Conservation (phyloP, 2,329 filamentous ascomycete species). For the Xylariaceae sp. region DNA sequence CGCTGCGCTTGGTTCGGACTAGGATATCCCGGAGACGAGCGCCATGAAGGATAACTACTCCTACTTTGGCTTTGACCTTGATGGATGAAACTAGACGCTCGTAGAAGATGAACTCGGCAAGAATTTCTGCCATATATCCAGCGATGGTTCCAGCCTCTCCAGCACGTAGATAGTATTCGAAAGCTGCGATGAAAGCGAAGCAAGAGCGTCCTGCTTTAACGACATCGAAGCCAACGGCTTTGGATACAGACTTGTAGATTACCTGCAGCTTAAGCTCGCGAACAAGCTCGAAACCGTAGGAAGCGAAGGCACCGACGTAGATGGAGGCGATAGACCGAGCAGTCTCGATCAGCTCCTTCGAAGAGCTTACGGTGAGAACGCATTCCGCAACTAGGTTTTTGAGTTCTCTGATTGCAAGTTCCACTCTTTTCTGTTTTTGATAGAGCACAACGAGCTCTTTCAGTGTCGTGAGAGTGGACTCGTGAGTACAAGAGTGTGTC, state of each 20-base stretch:
- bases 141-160: constrained; percentile 7
- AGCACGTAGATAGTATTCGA: constrained; percentile 11
- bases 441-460: constrained; percentile 14
- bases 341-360: constrained; percentile 12
- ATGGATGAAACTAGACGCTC: constrained; percentile 11
- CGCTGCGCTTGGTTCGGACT: constrained; percentile 2
- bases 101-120: constrained; percentile 14
- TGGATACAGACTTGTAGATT: constrained; percentile 11
- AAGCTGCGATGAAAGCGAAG: constrained; percentile 14
- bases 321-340: constrained; percentile 9
- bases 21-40: constrained; percentile 12
- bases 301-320: constrained; percentile 6
- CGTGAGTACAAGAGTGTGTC: constrained; percentile 9
- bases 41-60: constrained; percentile 10
- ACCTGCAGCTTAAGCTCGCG: constrained; percentile 13
- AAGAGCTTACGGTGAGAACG: constrained; percentile 6
- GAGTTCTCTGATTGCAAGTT: constrained; percentile 12
- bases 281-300: constrained; percentile 10
- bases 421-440: constrained; percentile 10
- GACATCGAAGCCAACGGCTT: constrained; percentile 7
- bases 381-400: constrained; percentile 4
- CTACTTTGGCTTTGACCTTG: constrained; percentile 10
- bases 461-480: constrained; percentile 9
- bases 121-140: constrained; percentile 12
- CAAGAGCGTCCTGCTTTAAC: constrained; percentile 6